Evolutionary conservation across 2,329 filamentous ascomycete species (phyloP).

Genomic region (Curvularia spicifera): DNA sequence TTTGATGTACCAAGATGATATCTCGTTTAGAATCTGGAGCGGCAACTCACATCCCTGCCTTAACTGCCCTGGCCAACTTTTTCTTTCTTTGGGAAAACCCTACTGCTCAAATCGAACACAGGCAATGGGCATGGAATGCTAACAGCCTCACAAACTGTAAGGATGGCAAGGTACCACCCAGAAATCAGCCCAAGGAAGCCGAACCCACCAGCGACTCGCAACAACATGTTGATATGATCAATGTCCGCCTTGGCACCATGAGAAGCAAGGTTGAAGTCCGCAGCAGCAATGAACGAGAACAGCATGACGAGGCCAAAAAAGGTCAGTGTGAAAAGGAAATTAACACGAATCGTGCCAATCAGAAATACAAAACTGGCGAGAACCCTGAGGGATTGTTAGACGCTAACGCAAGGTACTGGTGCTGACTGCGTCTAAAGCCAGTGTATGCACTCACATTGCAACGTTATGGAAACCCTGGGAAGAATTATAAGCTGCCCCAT

Average conservation of each 20-base stretch:
- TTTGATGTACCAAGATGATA: neutral
- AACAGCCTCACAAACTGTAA: slow-evolving; percentile 28
- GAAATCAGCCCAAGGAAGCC: slow-evolving; percentile 25
- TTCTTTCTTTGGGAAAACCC: slow-evolving; percentile 23
- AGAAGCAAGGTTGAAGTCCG: slow-evolving; percentile 21
- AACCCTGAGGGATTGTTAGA: slow-evolving; percentile 17
- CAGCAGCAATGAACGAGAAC: slow-evolving; percentile 29
- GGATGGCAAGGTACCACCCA: slow-evolving; percentile 29
- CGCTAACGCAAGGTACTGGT: too few species aligned
- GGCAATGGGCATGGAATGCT: slow-evolving; percentile 31
- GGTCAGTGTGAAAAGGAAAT: slow-evolving; percentile 24
- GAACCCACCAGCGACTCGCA: slow-evolving; percentile 25
- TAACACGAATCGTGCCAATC: slow-evolving; percentile 28
- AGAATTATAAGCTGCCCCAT: slow-evolving; percentile 28
- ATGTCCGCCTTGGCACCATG: slow-evolving; percentile 24
- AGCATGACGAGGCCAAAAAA: slow-evolving; percentile 31
- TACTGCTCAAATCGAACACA: slow-evolving; percentile 28
- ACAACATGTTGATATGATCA: slow-evolving; percentile 21
- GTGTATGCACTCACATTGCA: slow-evolving; percentile 20
- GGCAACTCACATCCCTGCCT: neutral
- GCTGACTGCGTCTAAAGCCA: too few species aligned
- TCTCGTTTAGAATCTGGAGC: neutral
- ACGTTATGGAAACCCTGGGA: slow-evolving; percentile 34
- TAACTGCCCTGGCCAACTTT: neutral
- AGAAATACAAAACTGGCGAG: slow-evolving; percentile 29